Base-by-base conservation (phyloP, 2,329 filamentous ascomycete genomes). In the Cordyceps militaris region DNA sequence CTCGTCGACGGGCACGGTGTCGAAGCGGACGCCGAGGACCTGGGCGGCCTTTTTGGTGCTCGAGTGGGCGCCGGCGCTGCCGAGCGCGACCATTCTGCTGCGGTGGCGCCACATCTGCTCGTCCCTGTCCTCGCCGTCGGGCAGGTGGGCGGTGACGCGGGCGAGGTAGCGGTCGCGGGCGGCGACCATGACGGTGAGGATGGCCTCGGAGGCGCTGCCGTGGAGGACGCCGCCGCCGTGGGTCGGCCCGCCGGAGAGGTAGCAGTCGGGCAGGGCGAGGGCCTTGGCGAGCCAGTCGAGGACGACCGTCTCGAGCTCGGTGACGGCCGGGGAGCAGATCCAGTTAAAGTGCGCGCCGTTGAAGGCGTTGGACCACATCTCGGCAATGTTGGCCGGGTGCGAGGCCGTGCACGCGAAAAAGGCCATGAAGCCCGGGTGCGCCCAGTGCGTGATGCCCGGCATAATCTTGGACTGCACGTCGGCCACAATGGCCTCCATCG, bases 321-420 rank as follows among this genome's bases (percentile, higher is more conserved):
- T 97, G 19, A 94, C 87, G 7, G 89, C 91, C 0, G 93, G 93
- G 6, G 87, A 91, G 74, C 93, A 97, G 62, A 97, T 85, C 93
- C 93, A 97, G 74, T 97, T 97, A 79, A 97, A 97, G 40, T 91
- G 91, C 1, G 93, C 91, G 16, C 89, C 89, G 13, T 86, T 94
- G 73, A 97, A 92, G 7, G 91, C 88, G 5, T 89, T 86, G 44
- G 85, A 90, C 77, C 96, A 97, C 76, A 97, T 85, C 74, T 97
- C 93, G 21, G 91, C 93, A 11, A 97, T 80, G 71, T 96, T 93
- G 28, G 86, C 83, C 0, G 93, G 91, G 69, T 87, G 97, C 36
- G 87, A 89, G 55, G 86, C 85, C 24, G 84, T 85, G 51, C 90
- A 90, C 1, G 93, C 89, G 74, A 94, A 97, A 78, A 95, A 97